Evolutionary conservation across 805 yeast genomes (phyloP).

Genomic region (Zygosaccharomyces bisporus): DNA sequence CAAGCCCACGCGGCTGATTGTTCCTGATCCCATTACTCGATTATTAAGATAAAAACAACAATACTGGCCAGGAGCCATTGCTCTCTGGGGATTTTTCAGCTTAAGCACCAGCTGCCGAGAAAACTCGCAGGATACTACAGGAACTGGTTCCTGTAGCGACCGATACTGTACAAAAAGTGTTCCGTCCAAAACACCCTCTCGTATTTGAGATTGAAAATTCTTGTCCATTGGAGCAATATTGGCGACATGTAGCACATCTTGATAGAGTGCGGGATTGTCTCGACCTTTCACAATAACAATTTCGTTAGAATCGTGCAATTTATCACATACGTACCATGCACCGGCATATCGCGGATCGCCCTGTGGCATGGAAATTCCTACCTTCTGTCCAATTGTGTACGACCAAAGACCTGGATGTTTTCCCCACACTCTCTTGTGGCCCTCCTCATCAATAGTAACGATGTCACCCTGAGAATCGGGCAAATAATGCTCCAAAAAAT

Average conservation of each 20-base stretch:
- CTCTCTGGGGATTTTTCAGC: slow-evolving; percentile 51
- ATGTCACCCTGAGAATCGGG: slow-evolving; percentile 73
- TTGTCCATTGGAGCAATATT: slow-evolving; percentile 34
- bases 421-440: slow-evolving; percentile 74
- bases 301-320: slow-evolving; percentile 60
- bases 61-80: slow-evolving; percentile 88
- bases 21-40: slow-evolving; percentile 64
- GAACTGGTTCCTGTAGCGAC: slow-evolving; percentile 63
- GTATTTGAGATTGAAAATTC: slow-evolving; percentile 1
- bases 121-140: slow-evolving; percentile 32
- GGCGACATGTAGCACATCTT: slow-evolving; percentile 40
- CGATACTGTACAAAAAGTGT: slow-evolving; percentile 57
- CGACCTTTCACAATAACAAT: slow-evolving; percentile 73
- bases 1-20: slow-evolving; percentile 12
- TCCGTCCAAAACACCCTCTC: slow-evolving; percentile 7
- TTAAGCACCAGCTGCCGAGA: slow-evolving; percentile 28
- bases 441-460: slow-evolving; percentile 41
- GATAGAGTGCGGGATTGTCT: slow-evolving; percentile 53
- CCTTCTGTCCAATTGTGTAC: slow-evolving; percentile 88
- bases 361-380: slow-evolving; percentile 78
- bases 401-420: slow-evolving; percentile 85
- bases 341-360: slow-evolving; percentile 74
- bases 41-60: slow-evolving; percentile 67
- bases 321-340: slow-evolving; percentile 81
- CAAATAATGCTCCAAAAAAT: slow-evolving; percentile 72